A percentile compares a stretch with the other conserved stretches of the same genome.
phyloP scores from a whole-genome alignment of 1,284 basidiomycete species.

The Athelia sp. region DNA sequence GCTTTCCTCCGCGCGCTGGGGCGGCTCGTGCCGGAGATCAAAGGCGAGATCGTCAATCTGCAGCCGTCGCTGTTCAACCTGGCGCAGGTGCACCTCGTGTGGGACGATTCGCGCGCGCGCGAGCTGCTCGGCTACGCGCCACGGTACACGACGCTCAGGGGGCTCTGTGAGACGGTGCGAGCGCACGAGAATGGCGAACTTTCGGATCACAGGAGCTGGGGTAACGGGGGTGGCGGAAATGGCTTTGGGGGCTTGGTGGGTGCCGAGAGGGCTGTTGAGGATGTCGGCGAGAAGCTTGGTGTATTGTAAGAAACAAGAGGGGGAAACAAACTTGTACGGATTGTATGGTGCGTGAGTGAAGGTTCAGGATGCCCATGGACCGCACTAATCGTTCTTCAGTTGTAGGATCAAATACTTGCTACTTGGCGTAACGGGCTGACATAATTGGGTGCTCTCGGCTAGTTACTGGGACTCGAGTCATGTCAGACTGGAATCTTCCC shows the following conservation, averaged over 20 bases:
- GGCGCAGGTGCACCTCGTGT: conserved; percentile 59
- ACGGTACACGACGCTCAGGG: conserved; percentile 52
- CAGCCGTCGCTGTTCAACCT: conserved; percentile 66
- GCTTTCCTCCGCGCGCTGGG: conserved; percentile 26
- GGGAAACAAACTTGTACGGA: no score
- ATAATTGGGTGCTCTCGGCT: no score
- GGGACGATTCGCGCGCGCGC: conserved; percentile 66
- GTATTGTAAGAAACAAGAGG: not conserved
- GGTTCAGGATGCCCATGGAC: no score
- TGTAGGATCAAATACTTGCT: no score
- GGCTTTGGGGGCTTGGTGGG: conserved; percentile 27
- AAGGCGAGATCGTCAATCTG: conserved; percentile 54
- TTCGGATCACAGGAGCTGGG: not conserved
- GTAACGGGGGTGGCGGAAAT: conserved; percentile 17
- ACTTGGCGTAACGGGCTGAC: no score
- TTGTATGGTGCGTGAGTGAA: no score
- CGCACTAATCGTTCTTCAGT: no score
- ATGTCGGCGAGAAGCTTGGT: not conserved
- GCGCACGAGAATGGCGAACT: conserved; percentile 34
- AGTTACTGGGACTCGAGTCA: no score
- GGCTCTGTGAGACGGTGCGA: conserved; percentile 45
- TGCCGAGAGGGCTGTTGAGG: not conserved
- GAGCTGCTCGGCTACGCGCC: conserved; percentile 66
- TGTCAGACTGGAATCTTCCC: no score
- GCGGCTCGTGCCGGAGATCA: conserved; percentile 40